These are phyloP conservation scores for Hypomyces rosellus DNA, from an alignment of 2,329 filamentous ascomycete genomes.

Conservation along the genomic window DNA sequence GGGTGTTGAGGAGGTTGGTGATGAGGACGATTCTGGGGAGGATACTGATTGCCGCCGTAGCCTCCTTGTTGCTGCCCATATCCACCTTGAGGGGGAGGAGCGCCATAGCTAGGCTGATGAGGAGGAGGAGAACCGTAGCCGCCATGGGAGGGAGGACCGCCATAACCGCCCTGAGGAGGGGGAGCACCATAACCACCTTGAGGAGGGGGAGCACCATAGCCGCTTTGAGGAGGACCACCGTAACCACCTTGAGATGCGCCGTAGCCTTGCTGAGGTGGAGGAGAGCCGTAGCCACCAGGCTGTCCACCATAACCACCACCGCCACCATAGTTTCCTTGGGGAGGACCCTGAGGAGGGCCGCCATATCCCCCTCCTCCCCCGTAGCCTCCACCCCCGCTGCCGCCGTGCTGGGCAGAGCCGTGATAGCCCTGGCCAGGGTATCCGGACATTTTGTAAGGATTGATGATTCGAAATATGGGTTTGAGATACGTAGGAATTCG, in stretches of 20 bases:
- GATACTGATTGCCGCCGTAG: conserved; percentile 17
- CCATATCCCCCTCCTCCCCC: conserved; percentile 17
- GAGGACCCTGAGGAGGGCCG: conserved; percentile 17
- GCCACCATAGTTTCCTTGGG: conserved; percentile 14
- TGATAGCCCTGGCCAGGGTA: conserved; percentile 37
- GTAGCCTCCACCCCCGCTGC: conserved; percentile 24
- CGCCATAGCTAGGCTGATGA: conserved; percentile 11
- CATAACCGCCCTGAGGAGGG: conserved; percentile 15
- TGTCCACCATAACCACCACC: conserved; percentile 17
- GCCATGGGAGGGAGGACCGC: conserved; percentile 23
- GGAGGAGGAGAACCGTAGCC: conserved; percentile 19
- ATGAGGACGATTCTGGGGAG: conserved; percentile 14
- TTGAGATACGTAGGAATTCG: background rate
- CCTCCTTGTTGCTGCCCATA: conserved; percentile 14
- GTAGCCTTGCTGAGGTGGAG: conserved; percentile 15
- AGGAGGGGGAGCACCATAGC: conserved; percentile 13
- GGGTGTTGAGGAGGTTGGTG: conserved; percentile 29
- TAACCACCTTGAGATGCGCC: conserved; percentile 16
- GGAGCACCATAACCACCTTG: conserved; percentile 17
- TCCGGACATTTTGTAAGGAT: conserved; percentile 28
- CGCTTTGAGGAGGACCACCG: conserved; percentile 14
- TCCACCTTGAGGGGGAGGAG: conserved; percentile 17
- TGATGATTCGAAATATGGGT: background rate
- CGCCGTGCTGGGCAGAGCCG: conserved; percentile 27
- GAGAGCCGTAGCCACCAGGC: conserved; percentile 18